phyloP scores from a whole-genome alignment of 129 eudicot species.

The Gnaphalium uliginosum region DNA sequence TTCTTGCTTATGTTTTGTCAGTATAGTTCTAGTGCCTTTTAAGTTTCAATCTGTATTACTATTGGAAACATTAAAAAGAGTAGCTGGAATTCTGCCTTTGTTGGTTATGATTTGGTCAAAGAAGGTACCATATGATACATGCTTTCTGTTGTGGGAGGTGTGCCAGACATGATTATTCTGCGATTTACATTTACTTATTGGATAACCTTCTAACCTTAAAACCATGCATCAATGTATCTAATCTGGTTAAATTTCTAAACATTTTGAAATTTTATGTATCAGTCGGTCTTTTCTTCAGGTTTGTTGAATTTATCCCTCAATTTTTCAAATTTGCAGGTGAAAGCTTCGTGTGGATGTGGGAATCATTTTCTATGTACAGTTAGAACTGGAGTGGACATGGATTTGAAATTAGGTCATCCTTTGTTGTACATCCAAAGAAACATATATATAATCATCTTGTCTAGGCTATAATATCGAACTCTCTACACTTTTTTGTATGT shows the following conservation, averaged over 20 bases:
- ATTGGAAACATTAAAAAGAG: not conserved
- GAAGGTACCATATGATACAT: not conserved
- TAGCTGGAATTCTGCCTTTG: not conserved
- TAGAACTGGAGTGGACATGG: slow-evolving; percentile 28
- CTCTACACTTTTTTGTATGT: slow-evolving; percentile 22
- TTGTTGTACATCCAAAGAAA: slow-evolving; percentile 23
- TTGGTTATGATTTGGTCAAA: not conserved
- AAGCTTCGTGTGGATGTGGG: slow-evolving; percentile 21
- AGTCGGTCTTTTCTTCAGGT: not conserved
- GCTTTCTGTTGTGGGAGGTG: not conserved
- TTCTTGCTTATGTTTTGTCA: not conserved
- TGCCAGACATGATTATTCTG: not conserved
- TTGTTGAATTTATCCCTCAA: slow-evolving; percentile 9
- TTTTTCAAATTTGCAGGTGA: slow-evolving; percentile 32
- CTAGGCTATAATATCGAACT: slow-evolving; percentile 18
- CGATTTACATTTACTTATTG: not conserved
- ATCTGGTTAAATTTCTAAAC: not conserved
- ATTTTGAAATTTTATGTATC: not conserved
- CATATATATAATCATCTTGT: slow-evolving; percentile 16
- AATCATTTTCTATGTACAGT: slow-evolving; percentile 34
- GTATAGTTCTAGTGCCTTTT: not conserved
- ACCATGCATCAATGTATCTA: not conserved
- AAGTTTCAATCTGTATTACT: not conserved
- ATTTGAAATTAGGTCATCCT: slow-evolving; percentile 20
- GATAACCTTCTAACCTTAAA: not conserved